These are phyloP conservation scores for Fulvia fulva DNA, from an alignment of 2,329 filamentous ascomycete species.

Conservation along the genomic window DNA sequence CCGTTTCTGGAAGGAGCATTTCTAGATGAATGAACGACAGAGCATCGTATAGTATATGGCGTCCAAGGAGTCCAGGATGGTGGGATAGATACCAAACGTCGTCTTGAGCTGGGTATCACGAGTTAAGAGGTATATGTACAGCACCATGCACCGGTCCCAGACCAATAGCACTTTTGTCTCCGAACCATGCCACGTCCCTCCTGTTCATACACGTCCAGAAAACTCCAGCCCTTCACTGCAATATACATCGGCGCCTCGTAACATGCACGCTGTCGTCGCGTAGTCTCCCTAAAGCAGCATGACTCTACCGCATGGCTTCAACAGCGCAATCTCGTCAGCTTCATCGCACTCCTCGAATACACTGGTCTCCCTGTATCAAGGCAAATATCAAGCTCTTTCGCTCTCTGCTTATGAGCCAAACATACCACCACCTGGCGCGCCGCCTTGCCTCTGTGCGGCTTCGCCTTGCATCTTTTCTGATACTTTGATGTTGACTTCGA, in stretches of 20 bases:
- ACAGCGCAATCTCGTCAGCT: neutral
- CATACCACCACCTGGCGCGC: slow-evolving; percentile 45
- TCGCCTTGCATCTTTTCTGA: slow-evolving; percentile 94
- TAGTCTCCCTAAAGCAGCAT: neutral
- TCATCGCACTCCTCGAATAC: neutral
- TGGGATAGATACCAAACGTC: slow-evolving; percentile 6
- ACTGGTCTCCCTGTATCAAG: neutral
- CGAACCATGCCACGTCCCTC: neutral
- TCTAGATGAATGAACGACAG: slow-evolving; percentile 29
- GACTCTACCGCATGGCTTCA: neutral
- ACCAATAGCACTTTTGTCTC: neutral
- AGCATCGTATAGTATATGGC: slow-evolving; percentile 2
- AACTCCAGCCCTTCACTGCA: neutral
- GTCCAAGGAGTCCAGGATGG: neutral
- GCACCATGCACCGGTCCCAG: neutral
- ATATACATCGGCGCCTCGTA: neutral
- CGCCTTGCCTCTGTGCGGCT: slow-evolving; percentile 62
- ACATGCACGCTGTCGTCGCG: neutral
- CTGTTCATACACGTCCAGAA: neutral
- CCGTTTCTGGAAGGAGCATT: slow-evolving; percentile 98
- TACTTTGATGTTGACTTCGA: slow-evolving; percentile 97
- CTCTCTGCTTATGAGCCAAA: slow-evolving; percentile 25
- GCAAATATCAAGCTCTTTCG: neutral
- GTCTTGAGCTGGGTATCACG: slow-evolving; percentile 7
- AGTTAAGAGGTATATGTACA: slow-evolving; percentile 10